Evolutionary conservation across 768 basidiomycete genomes (phyloP).

Genomic region (Tricholoma matsutake): DNA sequence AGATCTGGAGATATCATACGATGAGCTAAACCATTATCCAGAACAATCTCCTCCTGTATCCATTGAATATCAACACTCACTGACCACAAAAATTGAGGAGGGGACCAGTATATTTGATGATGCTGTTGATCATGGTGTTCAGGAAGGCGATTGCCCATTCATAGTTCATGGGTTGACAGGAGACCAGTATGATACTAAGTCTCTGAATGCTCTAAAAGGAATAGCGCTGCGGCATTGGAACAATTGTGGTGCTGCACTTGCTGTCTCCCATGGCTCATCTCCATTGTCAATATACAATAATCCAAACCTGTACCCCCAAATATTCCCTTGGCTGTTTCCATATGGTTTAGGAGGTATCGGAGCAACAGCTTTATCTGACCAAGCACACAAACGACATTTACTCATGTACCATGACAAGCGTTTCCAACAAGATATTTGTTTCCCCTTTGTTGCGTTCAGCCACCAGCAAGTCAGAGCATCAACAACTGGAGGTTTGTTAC

Average conservation of each 20-base stretch:
- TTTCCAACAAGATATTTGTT: constrained; percentile 35
- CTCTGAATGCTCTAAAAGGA: not conserved
- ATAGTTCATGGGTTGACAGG: not conserved
- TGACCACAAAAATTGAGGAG: constrained; percentile 14
- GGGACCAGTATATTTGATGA: no score
- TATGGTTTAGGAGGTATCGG: no score
- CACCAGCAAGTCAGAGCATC: constrained; percentile 35
- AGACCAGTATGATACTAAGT: not conserved
- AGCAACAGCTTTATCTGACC: constrained; percentile 18
- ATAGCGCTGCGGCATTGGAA: not conserved
- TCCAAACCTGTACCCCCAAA: no score
- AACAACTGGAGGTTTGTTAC: constrained; percentile 23
- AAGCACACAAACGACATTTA: constrained; percentile 20
- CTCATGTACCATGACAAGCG: constrained; percentile 38
- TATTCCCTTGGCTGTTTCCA: no score
- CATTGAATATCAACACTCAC: constrained; percentile 18
- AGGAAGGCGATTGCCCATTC: not conserved
- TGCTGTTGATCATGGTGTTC: no score
- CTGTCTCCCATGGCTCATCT: no score
- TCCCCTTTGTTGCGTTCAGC: constrained; percentile 37
- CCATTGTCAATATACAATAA: no score
- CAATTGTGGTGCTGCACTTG: not conserved
- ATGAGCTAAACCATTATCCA: no score
- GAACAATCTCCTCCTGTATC: constrained; percentile 19
- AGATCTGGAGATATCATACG: no score